Evolutionary conservation across 202 grass and related monocot species (phyloP), one percentile per base, ranked within the genome.

Genomic region (Musa balbisiana): DNA sequence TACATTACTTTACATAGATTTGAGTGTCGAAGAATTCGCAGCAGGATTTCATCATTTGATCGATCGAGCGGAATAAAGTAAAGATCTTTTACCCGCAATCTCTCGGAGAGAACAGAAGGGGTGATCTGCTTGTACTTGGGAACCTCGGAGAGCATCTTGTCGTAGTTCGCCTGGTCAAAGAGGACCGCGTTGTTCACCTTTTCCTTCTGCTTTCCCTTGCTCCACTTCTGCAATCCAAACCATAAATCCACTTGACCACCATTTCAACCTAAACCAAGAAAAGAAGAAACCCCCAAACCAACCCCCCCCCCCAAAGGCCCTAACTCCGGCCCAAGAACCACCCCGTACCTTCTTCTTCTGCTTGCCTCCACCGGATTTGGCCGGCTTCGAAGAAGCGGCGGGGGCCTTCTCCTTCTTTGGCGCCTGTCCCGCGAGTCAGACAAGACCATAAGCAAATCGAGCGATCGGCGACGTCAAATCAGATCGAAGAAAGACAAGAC

Each of bases 201-300:
- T 50, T 72, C 69, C 49, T 72, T 72, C 69, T 51, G 69, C 50
- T 72, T 72, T 50, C 69, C 69, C 50, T 72, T 72, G 33, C 69
- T 72, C 69, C 69, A 72, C 19, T 72, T 72, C 69, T 72, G 43
- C 49, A 53, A 25, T 27, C 10, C 19, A 72, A n/a, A 52, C 51
- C 69, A 72, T 62, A 62, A 15, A 72, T 23, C 51, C 9, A 49
- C 20, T 53, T 72, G 51, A 52, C 19, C 17, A 72, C 12, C 69
- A 50, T 51, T 29, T 53, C 69, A 53, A 12, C 29, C 51, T 8
- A 52, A 51, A 51, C 19, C 22, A 53, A n/a, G 49, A 49, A 70
- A 21, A 3, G 17, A 15, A 49, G 43, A 67, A 21, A 13, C 20
- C 25, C 24, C 0, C 4, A 9, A 15, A 49, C 17, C 29, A 21